Percentiles rank a stretch among this genome's conserved stretches.
Evolutionary conservation across 1,139 yeast genomes (phyloP).

Genomic region (Taiozyma sp.): DNA sequence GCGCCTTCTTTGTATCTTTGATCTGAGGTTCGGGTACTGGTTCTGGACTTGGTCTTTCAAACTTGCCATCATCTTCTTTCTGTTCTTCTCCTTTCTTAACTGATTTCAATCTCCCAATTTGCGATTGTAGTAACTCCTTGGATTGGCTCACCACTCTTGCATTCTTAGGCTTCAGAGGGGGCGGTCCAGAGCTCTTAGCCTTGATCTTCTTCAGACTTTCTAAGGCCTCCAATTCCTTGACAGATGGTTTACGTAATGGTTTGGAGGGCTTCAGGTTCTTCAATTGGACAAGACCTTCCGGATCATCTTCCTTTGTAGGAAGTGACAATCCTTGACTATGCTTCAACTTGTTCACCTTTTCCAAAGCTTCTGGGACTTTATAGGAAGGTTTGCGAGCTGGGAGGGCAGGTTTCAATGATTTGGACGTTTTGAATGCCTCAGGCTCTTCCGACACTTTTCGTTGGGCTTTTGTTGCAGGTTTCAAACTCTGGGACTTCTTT

Average conservation of each 20-base stretch:
- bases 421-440: conserved; percentile 26
- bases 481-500: neutral
- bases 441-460: conserved; percentile 17
- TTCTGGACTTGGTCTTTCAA: neutral
- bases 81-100: neutral
- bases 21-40: neutral
- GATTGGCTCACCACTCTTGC: conserved; percentile 11
- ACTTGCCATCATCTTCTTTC: neutral
- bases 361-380: conserved; percentile 22
- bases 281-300: conserved; percentile 13
- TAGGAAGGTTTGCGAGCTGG: conserved; percentile 20
- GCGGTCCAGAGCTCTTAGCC: conserved; percentile 14
- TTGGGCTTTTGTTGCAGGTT: neutral
- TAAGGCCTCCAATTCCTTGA: conserved; percentile 28
- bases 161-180: conserved; percentile 8
- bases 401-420: conserved; percentile 22
- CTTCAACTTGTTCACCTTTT: conserved; percentile 9
- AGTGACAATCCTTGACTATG: conserved; percentile 7
- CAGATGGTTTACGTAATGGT: conserved; percentile 17
- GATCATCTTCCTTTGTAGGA: conserved; percentile 4
- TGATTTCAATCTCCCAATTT: conserved; percentile 8
- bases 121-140: conserved; percentile 8
- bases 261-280: conserved; percentile 17
- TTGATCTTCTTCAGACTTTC: conserved; percentile 28
- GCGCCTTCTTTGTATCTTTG: conserved; percentile 9